These are phyloP conservation scores for Crassisporium funariophilum DNA, from an alignment of 768 basidiomycete species.

Conservation along the genomic window DNA sequence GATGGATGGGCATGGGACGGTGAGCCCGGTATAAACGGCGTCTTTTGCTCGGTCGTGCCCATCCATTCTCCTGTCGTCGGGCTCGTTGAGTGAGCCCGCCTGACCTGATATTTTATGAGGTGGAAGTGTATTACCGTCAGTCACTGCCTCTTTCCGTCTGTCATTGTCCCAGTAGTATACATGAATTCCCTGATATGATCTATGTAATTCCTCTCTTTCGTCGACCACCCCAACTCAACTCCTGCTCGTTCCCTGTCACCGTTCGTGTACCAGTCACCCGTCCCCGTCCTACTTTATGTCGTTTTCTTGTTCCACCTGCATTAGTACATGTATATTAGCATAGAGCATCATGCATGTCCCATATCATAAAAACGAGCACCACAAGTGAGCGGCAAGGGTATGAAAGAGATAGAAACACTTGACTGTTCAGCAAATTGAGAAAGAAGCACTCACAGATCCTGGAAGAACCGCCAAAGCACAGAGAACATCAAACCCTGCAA, in stretches of 20 bases:
- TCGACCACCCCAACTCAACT: background rate
- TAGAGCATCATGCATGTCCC: slow-evolving; percentile 1
- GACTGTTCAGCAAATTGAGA: background rate
- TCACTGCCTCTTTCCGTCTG: too few relatives aligned
- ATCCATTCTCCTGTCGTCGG: too few relatives aligned
- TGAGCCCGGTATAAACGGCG: background rate
- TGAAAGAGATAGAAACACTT: slow-evolving; percentile 32
- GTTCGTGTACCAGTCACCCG: slow-evolving; percentile 1
- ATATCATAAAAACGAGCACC: too few relatives aligned
- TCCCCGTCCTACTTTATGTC: slow-evolving; percentile 7
- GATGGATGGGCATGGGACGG: background rate
- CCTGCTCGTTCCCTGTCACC: background rate
- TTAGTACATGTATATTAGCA: slow-evolving; percentile 3
- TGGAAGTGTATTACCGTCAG: too few relatives aligned
- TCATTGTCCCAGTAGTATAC: background rate
- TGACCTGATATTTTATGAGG: too few relatives aligned
- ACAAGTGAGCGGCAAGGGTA: too few relatives aligned
- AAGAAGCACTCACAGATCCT: slow-evolving; percentile 71
- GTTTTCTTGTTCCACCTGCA: slow-evolving; percentile 33
- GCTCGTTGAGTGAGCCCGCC: too few relatives aligned
- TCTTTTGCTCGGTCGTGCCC: background rate
- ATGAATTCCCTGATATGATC: too few relatives aligned
- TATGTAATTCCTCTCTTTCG: slow-evolving; percentile 1
- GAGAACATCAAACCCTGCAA: slow-evolving; percentile 91
- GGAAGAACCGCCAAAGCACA: slow-evolving; percentile 87